Base-by-base conservation (phyloP, 768 basidiomycete species). In the Paxillus involutus region DNA sequence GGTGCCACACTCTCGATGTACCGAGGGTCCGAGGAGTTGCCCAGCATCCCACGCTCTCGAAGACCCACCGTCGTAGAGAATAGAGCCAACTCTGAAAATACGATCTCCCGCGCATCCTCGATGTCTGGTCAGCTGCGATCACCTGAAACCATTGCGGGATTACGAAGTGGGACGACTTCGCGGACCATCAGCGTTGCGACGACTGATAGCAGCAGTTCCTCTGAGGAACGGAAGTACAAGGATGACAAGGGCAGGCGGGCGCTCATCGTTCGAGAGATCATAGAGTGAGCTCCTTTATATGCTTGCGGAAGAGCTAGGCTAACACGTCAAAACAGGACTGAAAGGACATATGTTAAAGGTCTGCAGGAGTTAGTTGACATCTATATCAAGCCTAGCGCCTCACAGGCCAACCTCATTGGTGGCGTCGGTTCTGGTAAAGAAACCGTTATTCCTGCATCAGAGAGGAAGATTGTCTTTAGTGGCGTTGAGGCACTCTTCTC, bases 271-370 rank as follows among this genome's bases (percentile, higher is more conserved):
- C 82, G 85, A 46, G 97, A 99, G 76, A 97, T 99, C 59, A 81
- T 98, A 46, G 80, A 88, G 94, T 94, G 71, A 58, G 91, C 81
- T 42, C 42, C 17, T 32, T 8, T 35, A 32, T 21, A 36, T 19
- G 7, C 14, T 44, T 48, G n/a, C 36, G 24, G 11, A n/a, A 26
- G 24, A n/a, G 30, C 13, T 21, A 44, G 16, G 26, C 58, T 68
- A 33, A 68, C 43, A 9, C 19, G 6, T 53, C n/a, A 32, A 59
- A 26, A 35, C 64, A 93, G 92, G 63, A 98, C 96, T 42, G 97
- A 99, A 72, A 80, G 89, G 56, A 94, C 94, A 2, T 99, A 99
- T 71, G 91, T 96, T 56, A 88, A 88, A 59, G 90, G 93, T n/a
- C 74, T 99, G 32, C 87, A 91, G 64, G 96, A 97, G 69, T 83